These are phyloP conservation scores for Aspergillus intermedius DNA, from an alignment of 2,329 filamentous ascomycete genomes.

Conservation along the genomic window DNA sequence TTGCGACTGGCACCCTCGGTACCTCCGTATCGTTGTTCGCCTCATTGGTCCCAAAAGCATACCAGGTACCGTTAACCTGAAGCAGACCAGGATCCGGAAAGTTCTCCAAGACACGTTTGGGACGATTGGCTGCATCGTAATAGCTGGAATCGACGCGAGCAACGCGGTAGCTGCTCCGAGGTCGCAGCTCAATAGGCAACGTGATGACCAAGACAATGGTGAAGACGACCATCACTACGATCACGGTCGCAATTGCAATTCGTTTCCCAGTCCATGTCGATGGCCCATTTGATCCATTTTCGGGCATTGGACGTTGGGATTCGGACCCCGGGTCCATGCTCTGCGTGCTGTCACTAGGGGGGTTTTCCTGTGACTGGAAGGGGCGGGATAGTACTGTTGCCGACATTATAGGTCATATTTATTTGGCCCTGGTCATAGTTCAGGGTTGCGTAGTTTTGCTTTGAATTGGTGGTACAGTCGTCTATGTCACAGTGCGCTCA, in stretches of 20 bases:
- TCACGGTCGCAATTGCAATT: background rate
- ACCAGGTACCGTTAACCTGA: constrained; percentile 28
- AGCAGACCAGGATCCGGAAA: constrained; percentile 27
- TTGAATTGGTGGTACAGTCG: no score
- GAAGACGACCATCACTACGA: background rate
- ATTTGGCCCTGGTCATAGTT: no score
- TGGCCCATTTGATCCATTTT: constrained; percentile 5
- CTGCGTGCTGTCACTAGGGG: no score
- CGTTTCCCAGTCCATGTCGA: background rate
- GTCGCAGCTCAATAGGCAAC: constrained; percentile 14
- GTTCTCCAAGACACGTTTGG: constrained; percentile 17
- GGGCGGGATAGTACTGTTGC: no score
- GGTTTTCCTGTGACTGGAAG: no score
- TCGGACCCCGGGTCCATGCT: no score
- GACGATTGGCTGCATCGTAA: constrained; percentile 11
- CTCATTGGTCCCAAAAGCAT: constrained; percentile 27
- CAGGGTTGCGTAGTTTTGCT: no score
- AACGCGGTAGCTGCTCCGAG: background rate
- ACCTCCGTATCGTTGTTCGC: constrained; percentile 10
- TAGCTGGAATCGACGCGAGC: constrained; percentile 12
- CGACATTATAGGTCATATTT: no score
- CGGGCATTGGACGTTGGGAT: background rate
- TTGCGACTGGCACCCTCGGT: constrained; percentile 49
- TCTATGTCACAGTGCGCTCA: no score
- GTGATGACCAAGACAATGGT: constrained; percentile 11